Evolutionary conservation across 192 early-diverging fungal genomes (phyloP).

Genomic region (Spinellus fusiger): DNA sequence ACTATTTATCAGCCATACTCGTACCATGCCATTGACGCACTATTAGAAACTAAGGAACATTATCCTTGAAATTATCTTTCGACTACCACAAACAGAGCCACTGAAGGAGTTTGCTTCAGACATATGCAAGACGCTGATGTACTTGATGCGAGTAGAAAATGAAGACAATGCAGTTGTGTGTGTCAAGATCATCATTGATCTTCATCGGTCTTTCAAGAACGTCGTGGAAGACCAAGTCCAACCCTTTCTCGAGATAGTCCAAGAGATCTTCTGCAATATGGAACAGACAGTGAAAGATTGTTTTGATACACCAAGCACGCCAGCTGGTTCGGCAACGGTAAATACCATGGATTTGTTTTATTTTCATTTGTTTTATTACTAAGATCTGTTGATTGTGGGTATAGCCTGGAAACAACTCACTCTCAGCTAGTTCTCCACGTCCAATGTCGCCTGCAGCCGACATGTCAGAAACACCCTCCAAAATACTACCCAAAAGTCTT

Average conservation of each 20-base stretch:
- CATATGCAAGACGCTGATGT: slow-evolving; percentile 68
- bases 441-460: slow-evolving; percentile 74
- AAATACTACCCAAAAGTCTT: slow-evolving; percentile 66
- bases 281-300: slow-evolving; percentile 71
- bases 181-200: slow-evolving; percentile 92
- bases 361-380: background rate
- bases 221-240: slow-evolving; percentile 82
- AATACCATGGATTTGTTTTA: background rate
- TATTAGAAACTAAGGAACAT: slow-evolving; percentile 80
- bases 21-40: background rate
- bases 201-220: slow-evolving; percentile 83
- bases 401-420: background rate
- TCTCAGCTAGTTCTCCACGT: slow-evolving; percentile 52
- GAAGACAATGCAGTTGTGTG: slow-evolving; percentile 96
- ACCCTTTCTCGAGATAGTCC: slow-evolving; percentile 86
- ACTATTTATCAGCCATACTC: background rate
- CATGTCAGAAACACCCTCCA: slow-evolving; percentile 44
- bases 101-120: slow-evolving; percentile 72
- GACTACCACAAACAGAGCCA: slow-evolving; percentile 84
- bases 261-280: slow-evolving; percentile 94
- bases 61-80: slow-evolving; percentile 87
- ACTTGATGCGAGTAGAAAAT: slow-evolving; percentile 82
- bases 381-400: background rate
- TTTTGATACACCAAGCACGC: slow-evolving; percentile 72
- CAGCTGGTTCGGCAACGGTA: slow-evolving; percentile 32